Base-by-base conservation (phyloP, 192 early-diverging fungal genomes). In the Linnemannia zychae region DNA sequence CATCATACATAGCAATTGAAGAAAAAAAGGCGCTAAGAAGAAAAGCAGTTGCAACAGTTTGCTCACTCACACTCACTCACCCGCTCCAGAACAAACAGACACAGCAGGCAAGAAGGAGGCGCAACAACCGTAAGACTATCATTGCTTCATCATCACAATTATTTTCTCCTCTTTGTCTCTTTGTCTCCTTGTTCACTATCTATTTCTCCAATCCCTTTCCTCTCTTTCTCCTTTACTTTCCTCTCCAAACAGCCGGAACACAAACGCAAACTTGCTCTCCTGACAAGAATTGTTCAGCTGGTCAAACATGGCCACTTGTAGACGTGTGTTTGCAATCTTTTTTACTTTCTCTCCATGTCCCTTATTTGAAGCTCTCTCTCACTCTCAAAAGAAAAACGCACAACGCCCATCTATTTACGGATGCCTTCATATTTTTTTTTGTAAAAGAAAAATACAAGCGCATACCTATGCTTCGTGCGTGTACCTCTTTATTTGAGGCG, bases 401-500 rank as follows among this genome's bases (percentile, higher is more conserved):
- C 57, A 24, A 63, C 57, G 57, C 57, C 57, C 57, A 63, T 63
- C 57, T 63, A 63, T 63, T 63, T 63, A 63, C 57, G 12, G 57
- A 31, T n/a, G n/a, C n/a, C n/a, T n/a, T n/a, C n/a, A 12, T 3
- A 11, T 31, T 15, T 3, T 12, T 9, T n/a, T n/a, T n/a, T n/a
- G n/a, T n/a, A n/a, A 28, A 9, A 57, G n/a, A 57, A 24, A 57
- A 57, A 28, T 24, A 9, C 22, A 57, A 60, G 24, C n/a, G 28
- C 57, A 15, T 60, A 60, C 57, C 57, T 28, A 11, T 60, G 57
- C 53, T 57, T 24, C 53, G 53, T n/a, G 53, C 53, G 5, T 9
- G 57, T 0, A n/a, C n/a, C n/a, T 24, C 0, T 6, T 9, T 11
- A 20, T 4, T 31, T 60, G n/a, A 28, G 24, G 22, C 24, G 20